Conservation (phyloP, 2,329 filamentous ascomycete species). For the Hyphodiscus sp. region DNA sequence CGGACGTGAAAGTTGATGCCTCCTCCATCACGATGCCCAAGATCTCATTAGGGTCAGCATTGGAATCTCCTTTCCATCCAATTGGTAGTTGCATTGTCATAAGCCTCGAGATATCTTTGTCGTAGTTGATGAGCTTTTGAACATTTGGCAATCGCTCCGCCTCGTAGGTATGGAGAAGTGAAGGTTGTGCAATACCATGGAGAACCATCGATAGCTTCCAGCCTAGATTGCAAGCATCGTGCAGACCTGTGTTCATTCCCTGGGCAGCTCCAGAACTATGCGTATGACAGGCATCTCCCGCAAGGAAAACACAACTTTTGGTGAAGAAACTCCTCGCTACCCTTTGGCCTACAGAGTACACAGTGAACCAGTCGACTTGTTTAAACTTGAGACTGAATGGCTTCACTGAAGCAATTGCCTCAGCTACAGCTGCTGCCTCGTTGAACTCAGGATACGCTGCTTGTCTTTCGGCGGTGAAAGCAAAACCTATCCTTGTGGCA, state of each 20-base stretch:
- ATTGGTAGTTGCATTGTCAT: constrained; percentile 36
- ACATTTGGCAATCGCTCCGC: constrained; percentile 40
- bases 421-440: constrained; percentile 47
- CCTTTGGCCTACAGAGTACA: constrained; percentile 52
- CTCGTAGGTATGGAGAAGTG: constrained; percentile 46
- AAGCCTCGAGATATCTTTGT: constrained; percentile 33
- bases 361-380: constrained; percentile 49
- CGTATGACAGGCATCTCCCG: constrained; percentile 51
- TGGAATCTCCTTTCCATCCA: constrained; percentile 35
- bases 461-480: constrained; percentile 38
- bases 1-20: constrained; percentile 55
- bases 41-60: constrained; percentile 37
- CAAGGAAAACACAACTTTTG: constrained; percentile 47
- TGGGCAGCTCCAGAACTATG: constrained; percentile 58
- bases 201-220: constrained; percentile 52
- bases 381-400: constrained; percentile 38
- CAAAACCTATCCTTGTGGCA: constrained; percentile 47
- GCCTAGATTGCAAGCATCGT: constrained; percentile 55
- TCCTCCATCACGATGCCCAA: constrained; percentile 50
- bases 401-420: constrained; percentile 38
- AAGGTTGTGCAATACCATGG: constrained; percentile 35
- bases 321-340: constrained; percentile 53
- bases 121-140: constrained; percentile 35
- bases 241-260: constrained; percentile 50
- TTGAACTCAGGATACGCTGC: constrained; percentile 33